These are phyloP conservation scores for Gymnopilus dilepis DNA, from an alignment of 768 basidiomycete genomes.

Conservation along the genomic window DNA sequence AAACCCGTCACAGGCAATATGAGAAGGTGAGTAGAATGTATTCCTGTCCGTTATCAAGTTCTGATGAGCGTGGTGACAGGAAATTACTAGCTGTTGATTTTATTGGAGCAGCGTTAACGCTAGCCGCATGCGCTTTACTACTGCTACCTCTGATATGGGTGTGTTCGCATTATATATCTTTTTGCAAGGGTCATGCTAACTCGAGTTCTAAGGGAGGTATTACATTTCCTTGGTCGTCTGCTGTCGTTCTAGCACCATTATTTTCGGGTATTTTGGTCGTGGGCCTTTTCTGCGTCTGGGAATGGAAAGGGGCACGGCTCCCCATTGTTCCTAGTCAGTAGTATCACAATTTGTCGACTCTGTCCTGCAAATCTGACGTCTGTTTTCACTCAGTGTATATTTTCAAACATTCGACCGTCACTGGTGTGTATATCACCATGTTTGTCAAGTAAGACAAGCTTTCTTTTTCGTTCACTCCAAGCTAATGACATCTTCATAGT, in stretches of 20 bases:
- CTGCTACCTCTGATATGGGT: constrained; percentile 80
- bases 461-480: not conserved
- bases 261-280: constrained; percentile 59
- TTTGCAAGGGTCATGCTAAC: not conserved
- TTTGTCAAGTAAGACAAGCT: constrained; percentile 60
- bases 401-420: constrained; percentile 68
- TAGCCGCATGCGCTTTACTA: constrained; percentile 64
- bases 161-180: constrained; percentile 17
- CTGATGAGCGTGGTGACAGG: too few relatives aligned
- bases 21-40: constrained; percentile 49
- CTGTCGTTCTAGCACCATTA: constrained; percentile 65
- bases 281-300: constrained; percentile 68
- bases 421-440: constrained; percentile 71
- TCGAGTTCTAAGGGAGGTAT: constrained; percentile 59
- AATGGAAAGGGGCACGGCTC: constrained; percentile 70
- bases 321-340: constrained; percentile 75
- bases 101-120: constrained; percentile 59
- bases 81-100: constrained; percentile 75
- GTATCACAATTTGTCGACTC: not conserved
- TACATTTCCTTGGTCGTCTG: constrained; percentile 73
- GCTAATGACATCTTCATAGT: constrained; percentile 32
- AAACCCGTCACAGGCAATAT: constrained; percentile 69
- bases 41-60: too few relatives aligned
- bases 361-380: not conserved
- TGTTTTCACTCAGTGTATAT: constrained; percentile 59